These are phyloP conservation scores for Suillus tomentosus DNA, from an alignment of 768 basidiomycete species.

Conservation along the genomic window DNA sequence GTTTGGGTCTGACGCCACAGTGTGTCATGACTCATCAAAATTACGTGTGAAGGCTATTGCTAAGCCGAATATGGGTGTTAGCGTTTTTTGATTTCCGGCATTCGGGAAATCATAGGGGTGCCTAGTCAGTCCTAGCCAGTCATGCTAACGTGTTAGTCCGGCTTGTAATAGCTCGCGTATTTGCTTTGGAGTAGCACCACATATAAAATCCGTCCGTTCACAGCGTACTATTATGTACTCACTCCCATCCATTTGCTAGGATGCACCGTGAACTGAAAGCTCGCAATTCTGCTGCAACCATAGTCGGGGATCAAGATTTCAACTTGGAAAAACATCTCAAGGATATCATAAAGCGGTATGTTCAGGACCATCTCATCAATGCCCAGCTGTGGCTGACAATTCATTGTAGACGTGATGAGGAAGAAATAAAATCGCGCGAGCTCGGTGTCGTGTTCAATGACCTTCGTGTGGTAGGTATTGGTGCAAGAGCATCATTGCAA, in stretches of 20 bases:
- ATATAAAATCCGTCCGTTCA: not conserved
- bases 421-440: constrained; percentile 37
- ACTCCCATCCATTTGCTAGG: too few relatives aligned
- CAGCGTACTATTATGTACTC: not conserved
- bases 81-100: not conserved
- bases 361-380: not conserved
- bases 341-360: constrained; percentile 18
- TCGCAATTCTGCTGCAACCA: not conserved
- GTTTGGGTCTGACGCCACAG: too few relatives aligned
- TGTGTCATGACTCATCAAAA: not conserved
- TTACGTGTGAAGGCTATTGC: not conserved
- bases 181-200: too few relatives aligned
- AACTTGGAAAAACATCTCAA: constrained; percentile 21
- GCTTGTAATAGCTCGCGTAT: not conserved
- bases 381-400: not conserved
- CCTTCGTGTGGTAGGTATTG: constrained; percentile 53
- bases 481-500: constrained; percentile 45
- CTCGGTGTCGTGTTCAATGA: constrained; percentile 55
- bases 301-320: constrained; percentile 2
- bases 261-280: not conserved
- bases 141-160: not conserved
- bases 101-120: not conserved
- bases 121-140: not conserved
- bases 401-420: constrained; percentile 33
- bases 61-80: not conserved